These are phyloP conservation scores for Ascoidea asiatica DNA, from an alignment of 805 yeast species.

Conservation along the genomic window DNA sequence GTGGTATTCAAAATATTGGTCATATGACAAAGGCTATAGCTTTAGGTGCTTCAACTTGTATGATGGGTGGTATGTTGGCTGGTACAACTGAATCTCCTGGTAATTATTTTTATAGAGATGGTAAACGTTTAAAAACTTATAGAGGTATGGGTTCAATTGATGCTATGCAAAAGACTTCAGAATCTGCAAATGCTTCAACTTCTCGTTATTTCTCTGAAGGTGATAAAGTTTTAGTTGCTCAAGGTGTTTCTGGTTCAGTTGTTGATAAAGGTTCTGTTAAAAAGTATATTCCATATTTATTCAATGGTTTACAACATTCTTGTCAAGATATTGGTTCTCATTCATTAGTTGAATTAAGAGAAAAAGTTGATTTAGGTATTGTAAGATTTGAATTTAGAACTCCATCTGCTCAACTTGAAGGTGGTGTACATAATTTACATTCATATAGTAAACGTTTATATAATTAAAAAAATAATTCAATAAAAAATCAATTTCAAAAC, in stretches of 20 bases:
- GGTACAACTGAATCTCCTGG: slow-evolving; percentile 99
- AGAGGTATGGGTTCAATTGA: slow-evolving; percentile 99
- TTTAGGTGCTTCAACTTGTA: slow-evolving; percentile 90
- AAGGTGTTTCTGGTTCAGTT: slow-evolving; percentile 96
- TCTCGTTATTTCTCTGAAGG: slow-evolving; percentile 96
- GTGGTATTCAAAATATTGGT: slow-evolving; percentile 98
- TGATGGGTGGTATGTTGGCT: slow-evolving; percentile 99
- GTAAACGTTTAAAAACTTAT: slow-evolving; percentile 92
- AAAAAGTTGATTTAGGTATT: slow-evolving; percentile 46
- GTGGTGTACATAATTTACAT: slow-evolving; percentile 94
- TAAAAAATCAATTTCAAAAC: no score
- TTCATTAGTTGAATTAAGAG: slow-evolving; percentile 51
- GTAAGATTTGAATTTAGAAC: slow-evolving; percentile 96
- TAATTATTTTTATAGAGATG: slow-evolving; percentile 94
- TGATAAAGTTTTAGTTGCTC: slow-evolving; percentile 93
- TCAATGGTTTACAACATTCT: slow-evolving; percentile 94
- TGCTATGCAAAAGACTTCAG: slow-evolving; percentile 89
- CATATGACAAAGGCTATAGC: slow-evolving; percentile 96
- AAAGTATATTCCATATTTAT: slow-evolving; percentile 89
- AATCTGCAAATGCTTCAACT: slow-evolving; percentile 91
- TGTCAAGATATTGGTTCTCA: slow-evolving; percentile 92
- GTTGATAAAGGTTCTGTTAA: slow-evolving; percentile 92
- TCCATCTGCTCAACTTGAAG: slow-evolving; percentile 97
- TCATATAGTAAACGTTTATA: slow-evolving; percentile 96
- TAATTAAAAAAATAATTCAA: no score